These are phyloP conservation scores for Aureobasidium lini DNA, from an alignment of 2,329 filamentous ascomycete species.

Conservation along the genomic window DNA sequence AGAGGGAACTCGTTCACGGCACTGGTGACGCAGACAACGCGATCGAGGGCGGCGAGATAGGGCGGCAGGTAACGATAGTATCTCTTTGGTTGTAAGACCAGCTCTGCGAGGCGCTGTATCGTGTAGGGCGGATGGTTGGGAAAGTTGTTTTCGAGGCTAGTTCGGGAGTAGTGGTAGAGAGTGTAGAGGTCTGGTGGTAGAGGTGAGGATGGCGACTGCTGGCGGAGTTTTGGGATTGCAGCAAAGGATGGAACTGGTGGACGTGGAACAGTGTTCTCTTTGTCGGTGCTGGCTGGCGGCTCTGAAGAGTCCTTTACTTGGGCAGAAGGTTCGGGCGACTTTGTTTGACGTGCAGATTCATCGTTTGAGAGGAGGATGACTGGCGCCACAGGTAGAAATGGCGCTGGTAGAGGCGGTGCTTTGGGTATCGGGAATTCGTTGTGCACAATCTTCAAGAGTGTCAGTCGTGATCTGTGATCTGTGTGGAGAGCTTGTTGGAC, in stretches of 20 bases:
- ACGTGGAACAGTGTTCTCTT: constrained; percentile 52
- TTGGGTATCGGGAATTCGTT: constrained; percentile 67
- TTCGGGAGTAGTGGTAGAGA: constrained; percentile 35
- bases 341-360: constrained; percentile 19
- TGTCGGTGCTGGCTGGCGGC: constrained; percentile 48
- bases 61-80: constrained; percentile 77
- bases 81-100: constrained; percentile 65
- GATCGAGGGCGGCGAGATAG: constrained; percentile 85
- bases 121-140: constrained; percentile 75
- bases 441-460: constrained; percentile 56
- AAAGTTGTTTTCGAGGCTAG: constrained; percentile 49
- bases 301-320: constrained; percentile 15
- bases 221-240: constrained; percentile 13
- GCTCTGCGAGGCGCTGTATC: constrained; percentile 82
- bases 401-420: constrained; percentile 32
- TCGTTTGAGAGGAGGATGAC: background rate
- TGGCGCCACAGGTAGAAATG: background rate
- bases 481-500: background rate
- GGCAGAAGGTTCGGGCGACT: constrained; percentile 26
- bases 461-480: background rate
- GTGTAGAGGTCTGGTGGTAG: constrained; percentile 58
- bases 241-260: constrained; percentile 39
- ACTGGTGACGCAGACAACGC: constrained; percentile 84
- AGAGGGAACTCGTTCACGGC: constrained; percentile 74
- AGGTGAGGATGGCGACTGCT: background rate